Evolutionary conservation across 2,329 filamentous ascomycete species (phyloP).

Genomic region (Davidsoniella eucalypti): DNA sequence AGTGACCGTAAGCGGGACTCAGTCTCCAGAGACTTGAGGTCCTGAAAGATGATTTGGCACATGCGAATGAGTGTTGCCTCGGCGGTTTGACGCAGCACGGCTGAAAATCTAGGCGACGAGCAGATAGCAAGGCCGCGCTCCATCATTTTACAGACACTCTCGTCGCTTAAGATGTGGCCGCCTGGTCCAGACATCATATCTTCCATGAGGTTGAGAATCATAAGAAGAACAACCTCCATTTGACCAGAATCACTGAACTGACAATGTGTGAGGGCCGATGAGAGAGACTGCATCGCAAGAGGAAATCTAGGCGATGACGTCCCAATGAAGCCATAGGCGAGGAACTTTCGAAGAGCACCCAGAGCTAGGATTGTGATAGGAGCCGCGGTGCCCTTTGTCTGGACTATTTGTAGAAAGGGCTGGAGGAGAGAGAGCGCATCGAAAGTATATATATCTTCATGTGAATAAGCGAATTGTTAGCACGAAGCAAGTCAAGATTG

Average conservation of each 20-base stretch:
- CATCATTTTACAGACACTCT: constrained; percentile 99
- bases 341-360: constrained; percentile 87
- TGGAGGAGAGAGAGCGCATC: constrained; percentile 80
- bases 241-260: constrained; percentile 90
- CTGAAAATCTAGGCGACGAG: constrained; percentile 81
- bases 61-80: constrained; percentile 97
- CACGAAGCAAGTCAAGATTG: background rate
- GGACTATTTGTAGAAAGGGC: constrained; percentile 91
- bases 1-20: constrained; percentile 53
- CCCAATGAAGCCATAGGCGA: constrained; percentile 84
- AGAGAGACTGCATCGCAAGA: constrained; percentile 85
- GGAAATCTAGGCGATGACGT: constrained; percentile 72
- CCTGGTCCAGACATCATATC: constrained; percentile 91
- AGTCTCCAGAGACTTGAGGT: constrained; percentile 72
- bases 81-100: constrained; percentile 75
- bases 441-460: constrained; percentile 64
- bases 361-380: constrained; percentile 91
- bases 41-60: constrained; percentile 96
- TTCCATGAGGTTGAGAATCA: constrained; percentile 96
- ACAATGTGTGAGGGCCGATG: constrained; percentile 90
- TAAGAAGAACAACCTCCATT: constrained; percentile 84
- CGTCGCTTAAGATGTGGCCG: constrained; percentile 85
- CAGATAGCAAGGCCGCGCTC: constrained; percentile 94
- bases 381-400: constrained; percentile 88
- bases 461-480: constrained; percentile 14